Evolutionary conservation across 1,284 basidiomycete species (phyloP), one percentile per base, ranked within the genome.

Genomic region (Ganoderma multipileum): DNA sequence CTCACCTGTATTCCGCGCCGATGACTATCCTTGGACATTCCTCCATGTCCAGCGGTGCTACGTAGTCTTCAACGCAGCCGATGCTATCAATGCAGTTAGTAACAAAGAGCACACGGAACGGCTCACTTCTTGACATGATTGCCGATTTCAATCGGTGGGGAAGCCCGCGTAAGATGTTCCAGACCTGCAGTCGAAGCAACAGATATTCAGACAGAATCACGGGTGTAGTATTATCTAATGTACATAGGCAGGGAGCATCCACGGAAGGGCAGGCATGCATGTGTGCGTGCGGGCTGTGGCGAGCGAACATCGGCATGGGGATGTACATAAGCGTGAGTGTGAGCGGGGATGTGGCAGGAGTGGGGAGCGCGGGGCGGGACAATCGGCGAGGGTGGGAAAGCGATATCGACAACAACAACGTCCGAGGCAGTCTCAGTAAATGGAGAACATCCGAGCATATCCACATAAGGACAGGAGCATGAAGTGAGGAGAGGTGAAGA

Each of bases 341-440:
- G 64, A 65, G 64, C 16, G 44, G 64, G 30, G 60, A 47, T 33
- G 60, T 14, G 60, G 28, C 36, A n/a, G n/a, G 55, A 38, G 33
- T 6, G 55, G 18, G 55, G 9, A 47, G 33, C 18, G 55, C 20
- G 28, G 30, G 55, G 42, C 33, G 64, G 47, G 33, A 12, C 42
- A 33, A 60, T 33, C 33, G 33, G 44, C 11, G 20, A 42, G 26
- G 57, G 18, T 4, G 54, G 44, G 52, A 65, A 42, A 65, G 64
- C 64, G 33, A 60, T 65, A 65, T 65, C 57, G 64, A 65, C 64
- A 59, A 65, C 64, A 50, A 60, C 64, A 50, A 65, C 57, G 44
- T 65, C 64, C 57, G 44, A 60, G 23, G 23, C 33, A n/a, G 33
- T 33, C 33, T 33, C 33, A 33, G 20, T 12, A 3, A 58, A 58